Conservation (phyloP, 1,284 basidiomycete genomes). For the Psilocybe mexicana region DNA sequence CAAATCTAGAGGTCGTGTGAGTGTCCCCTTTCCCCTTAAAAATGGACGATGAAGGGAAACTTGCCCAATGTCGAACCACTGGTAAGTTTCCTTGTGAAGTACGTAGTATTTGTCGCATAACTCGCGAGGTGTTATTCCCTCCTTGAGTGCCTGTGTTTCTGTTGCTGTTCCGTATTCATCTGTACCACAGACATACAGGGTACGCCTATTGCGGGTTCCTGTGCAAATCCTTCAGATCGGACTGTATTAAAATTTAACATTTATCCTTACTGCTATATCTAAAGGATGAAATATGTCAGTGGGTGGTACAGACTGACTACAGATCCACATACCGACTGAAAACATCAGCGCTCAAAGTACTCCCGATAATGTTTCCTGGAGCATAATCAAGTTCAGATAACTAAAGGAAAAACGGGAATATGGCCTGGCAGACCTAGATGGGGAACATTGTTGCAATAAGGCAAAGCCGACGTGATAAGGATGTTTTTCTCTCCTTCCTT, state of each 20-base stretch:
- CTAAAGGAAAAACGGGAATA: not conserved
- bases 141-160: conserved; percentile 96
- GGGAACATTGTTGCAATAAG: conserved; percentile 99
- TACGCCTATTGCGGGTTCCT: conserved; percentile 78
- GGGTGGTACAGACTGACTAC: conserved; percentile 5
- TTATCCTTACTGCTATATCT: conserved; percentile 68
- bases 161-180: conserved; percentile 99
- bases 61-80: conserved; percentile 90
- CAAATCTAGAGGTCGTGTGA: conserved; percentile 66
- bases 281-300: conserved; percentile 27
- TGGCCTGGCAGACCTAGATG: conserved; percentile 71
- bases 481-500: conserved; percentile 85
- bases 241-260: not conserved
- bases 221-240: not conserved
- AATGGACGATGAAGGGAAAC: not conserved
- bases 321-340: conserved; percentile 78
- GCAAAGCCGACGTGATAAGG: conserved; percentile 93
- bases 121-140: conserved; percentile 83
- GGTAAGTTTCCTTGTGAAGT: conserved; percentile 91
- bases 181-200: conserved; percentile 92
- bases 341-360: conserved; percentile 93
- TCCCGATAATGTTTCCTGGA: conserved; percentile 96
- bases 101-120: conserved; percentile 94
- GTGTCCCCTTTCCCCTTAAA: conserved; percentile 13
- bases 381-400: conserved; percentile 7